phyloP scores from a whole-genome alignment of 164 flowering plant genomes.

The Dillenia suffruticosa region DNA sequence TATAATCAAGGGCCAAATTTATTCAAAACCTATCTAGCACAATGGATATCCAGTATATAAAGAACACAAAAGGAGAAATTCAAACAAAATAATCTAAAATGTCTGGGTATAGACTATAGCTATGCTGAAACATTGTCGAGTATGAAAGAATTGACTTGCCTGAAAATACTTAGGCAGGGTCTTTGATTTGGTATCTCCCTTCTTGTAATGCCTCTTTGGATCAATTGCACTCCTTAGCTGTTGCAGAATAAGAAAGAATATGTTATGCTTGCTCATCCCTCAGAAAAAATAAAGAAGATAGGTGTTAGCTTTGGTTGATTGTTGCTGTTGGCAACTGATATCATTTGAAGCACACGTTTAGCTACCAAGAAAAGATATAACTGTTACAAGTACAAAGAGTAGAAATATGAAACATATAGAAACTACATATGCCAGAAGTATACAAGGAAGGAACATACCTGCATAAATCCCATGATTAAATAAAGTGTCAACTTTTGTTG shows the following conservation, averaged over 20 bases:
- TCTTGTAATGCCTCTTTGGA: slow-evolving; percentile 94
- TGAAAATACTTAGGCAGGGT: slow-evolving; percentile 82
- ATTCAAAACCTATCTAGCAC: neutral
- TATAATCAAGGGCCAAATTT: neutral
- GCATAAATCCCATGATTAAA: too few relatives aligned
- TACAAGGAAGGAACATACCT: too few relatives aligned
- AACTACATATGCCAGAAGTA: too few relatives aligned
- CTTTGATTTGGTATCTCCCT: slow-evolving; percentile 63
- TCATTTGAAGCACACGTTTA: too few relatives aligned
- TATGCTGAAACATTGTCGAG: neutral
- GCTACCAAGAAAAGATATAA: too few relatives aligned
- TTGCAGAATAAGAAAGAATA: slow-evolving; percentile 1
- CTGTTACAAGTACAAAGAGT: too few relatives aligned
- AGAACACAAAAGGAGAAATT: neutral
- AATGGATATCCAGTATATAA: neutral
- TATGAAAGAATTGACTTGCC: slow-evolving; percentile 30
- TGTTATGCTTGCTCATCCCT: too few relatives aligned
- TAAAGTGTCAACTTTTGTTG: too few relatives aligned
- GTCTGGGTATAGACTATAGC: neutral
- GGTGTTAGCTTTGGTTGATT: too few relatives aligned
- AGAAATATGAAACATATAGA: too few relatives aligned
- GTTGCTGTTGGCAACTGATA: too few relatives aligned
- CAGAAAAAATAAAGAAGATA: too few relatives aligned
- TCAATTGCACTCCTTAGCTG: slow-evolving; percentile 75
- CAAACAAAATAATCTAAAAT: neutral